Evolutionary conservation across 768 basidiomycete genomes (phyloP).

Genomic region (Boletellus sp.): DNA sequence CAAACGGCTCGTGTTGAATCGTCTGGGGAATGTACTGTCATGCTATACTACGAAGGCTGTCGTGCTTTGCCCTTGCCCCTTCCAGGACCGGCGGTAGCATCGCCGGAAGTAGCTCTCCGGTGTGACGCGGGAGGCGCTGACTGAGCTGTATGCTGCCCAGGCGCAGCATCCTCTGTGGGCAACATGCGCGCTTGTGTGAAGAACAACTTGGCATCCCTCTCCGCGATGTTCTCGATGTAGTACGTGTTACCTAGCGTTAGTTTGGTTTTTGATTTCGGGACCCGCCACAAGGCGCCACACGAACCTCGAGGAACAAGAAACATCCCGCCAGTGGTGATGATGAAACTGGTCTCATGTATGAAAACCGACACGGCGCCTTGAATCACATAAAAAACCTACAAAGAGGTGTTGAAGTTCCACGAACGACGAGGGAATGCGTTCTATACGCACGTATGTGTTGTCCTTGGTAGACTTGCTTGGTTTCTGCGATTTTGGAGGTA

Average conservation of each 20-base stretch:
- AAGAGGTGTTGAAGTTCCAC: background rate
- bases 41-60: background rate
- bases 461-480: conserved; percentile 87
- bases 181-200: conserved; percentile 83
- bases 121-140: conserved; percentile 30
- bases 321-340: conserved; percentile 79
- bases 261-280: background rate
- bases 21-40: background rate
- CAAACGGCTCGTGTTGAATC: background rate
- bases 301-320: conserved; percentile 88
- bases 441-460: conserved; percentile 82
- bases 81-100: conserved; percentile 12
- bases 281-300: conserved; percentile 11
- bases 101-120: conserved; percentile 27
- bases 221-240: conserved; percentile 81
- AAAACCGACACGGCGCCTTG: conserved; percentile 87
- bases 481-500: conserved; percentile 79
- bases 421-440: background rate
- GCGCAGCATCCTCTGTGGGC: conserved; percentile 27
- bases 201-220: conserved; percentile 78
- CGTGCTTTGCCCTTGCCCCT: conserved; percentile 17
- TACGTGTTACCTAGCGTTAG: conserved; percentile 74
- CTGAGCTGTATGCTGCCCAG: conserved; percentile 23
- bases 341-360: conserved; percentile 73
- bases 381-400: conserved; percentile 73